Evolutionary conservation across 495 filamentous ascomycete species (phyloP).

Genomic region (Chaetomidium leptoderma): DNA sequence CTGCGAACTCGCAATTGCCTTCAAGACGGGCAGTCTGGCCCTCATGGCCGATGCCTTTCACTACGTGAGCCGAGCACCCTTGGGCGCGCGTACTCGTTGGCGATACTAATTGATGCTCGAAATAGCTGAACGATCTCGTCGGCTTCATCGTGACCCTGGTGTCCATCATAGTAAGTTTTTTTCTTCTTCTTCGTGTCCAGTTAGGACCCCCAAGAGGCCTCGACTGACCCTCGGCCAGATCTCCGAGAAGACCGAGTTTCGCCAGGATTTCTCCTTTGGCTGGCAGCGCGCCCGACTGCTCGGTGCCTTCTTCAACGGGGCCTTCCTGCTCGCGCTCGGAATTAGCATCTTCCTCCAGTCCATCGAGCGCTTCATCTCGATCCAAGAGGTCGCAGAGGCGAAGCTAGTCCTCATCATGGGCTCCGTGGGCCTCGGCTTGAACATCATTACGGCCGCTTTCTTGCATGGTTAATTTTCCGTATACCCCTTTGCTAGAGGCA

Average conservation of each 20-base stretch:
- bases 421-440: slow-evolving; percentile 72
- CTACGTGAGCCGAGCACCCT: slow-evolving; percentile 56
- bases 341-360: slow-evolving; percentile 90
- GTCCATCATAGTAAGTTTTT: slow-evolving; percentile 64
- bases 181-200: neutral
- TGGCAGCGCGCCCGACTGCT: slow-evolving; percentile 93
- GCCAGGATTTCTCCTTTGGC: slow-evolving; percentile 46
- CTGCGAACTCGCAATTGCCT: slow-evolving; percentile 76
- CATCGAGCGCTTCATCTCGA: slow-evolving; percentile 71
- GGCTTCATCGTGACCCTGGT: slow-evolving; percentile 77
- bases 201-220: too few relatives aligned
- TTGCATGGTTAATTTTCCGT: slow-evolving; percentile 60
- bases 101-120: slow-evolving; percentile 7
- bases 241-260: slow-evolving; percentile 39
- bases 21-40: slow-evolving; percentile 80
- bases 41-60: slow-evolving; percentile 94
- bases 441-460: slow-evolving; percentile 74
- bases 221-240: slow-evolving; percentile 32
- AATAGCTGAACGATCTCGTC: slow-evolving; percentile 82
- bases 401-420: slow-evolving; percentile 77
- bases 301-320: slow-evolving; percentile 90
- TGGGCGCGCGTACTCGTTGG: neutral
- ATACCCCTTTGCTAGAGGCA: neutral
- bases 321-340: slow-evolving; percentile 89
- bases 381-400: slow-evolving; percentile 59